Base-by-base conservation (phyloP, 441 rosid species). In the Jatropha multifida region DNA sequence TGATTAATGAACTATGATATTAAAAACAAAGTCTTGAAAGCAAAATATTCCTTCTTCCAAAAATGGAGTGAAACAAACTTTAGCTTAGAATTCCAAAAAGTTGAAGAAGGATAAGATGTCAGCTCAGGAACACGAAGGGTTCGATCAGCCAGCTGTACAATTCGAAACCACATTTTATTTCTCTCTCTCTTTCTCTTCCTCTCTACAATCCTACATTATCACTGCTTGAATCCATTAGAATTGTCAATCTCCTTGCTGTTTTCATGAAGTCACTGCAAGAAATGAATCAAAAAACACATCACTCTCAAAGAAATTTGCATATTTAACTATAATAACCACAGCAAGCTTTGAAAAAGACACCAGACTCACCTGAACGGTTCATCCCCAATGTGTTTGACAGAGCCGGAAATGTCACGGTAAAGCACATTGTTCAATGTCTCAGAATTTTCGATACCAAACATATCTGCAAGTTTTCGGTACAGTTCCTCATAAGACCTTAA, bases 211-310 rank as follows among this genome's bases (percentile, higher is more conserved):
- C 87, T 68, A 86, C 71, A 48, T 75, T 85, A 64, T 78, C 81
- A 69, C 88, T 83, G 80, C 90, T 82, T 18, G 90, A 85, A 82
- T 87, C 88, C 87, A 74, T 81, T 64, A 85, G 77, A 80, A 90
- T 86, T 23, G 88, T 88, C 76, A 90, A 71, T 79, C 90, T 83
- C 74, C 86, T 85, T 4, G 94, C 88, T 7, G 80, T 85, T 79
- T 80, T 90, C 62, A 49, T 65, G 64, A 90, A 88, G 32, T 88
- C 86, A 11, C 92, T 90, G 88, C 90, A 83, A 67, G 17, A 78
- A 42, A 73, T 48, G 68, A 59, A 66, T 73, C 65, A 63, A 14
- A 65, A 74, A 67, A 32, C 18, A 49, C 9, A 61, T 72, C 55
- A 78, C 32, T 60, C 73, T 15, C n/a, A 12, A 41, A 38, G 38